Conservation (phyloP, 345 rosid species). For the Lepidium sativum region DNA sequence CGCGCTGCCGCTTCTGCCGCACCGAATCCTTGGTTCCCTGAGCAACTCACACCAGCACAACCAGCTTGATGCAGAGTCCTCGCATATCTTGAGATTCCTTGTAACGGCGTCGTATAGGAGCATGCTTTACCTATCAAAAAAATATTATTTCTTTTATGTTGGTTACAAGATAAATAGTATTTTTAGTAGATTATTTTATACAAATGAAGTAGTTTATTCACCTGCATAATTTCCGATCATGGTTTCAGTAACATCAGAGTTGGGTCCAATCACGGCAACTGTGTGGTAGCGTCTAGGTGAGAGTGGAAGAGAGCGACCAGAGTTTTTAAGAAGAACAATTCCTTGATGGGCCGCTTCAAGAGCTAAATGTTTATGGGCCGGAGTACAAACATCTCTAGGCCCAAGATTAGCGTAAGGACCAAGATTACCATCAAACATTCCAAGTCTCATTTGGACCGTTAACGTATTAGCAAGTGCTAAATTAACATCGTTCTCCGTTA, state of each 20-base stretch:
- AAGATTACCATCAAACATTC: constrained; percentile 87
- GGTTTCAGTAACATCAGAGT: constrained; percentile 78
- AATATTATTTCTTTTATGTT: not conserved
- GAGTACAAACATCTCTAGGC: constrained; percentile 69
- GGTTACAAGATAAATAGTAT: no score
- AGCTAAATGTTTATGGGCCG: constrained; percentile 57
- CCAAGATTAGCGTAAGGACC: constrained; percentile 69
- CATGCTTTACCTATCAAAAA: constrained; percentile 56
- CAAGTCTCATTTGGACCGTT: constrained; percentile 88
- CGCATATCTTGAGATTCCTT: constrained; percentile 57
- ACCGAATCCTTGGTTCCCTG: constrained; percentile 31
- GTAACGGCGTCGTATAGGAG: constrained; percentile 57
- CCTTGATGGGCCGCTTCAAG: constrained; percentile 89
- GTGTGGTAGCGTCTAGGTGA: constrained; percentile 43
- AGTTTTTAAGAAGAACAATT: constrained; percentile 66
- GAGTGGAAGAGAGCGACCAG: constrained; percentile 45
- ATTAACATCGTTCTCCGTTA: constrained; percentile 46
- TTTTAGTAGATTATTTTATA: no score
- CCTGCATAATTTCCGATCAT: constrained; percentile 99
- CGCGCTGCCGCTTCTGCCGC: constrained; percentile 56
- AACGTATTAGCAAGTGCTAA: constrained; percentile 68
- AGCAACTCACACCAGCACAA: constrained; percentile 52
- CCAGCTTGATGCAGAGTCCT: constrained; percentile 56
- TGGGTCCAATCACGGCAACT: constrained; percentile 87
- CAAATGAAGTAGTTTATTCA: constrained; percentile 3